Base-by-base conservation (phyloP, 2,329 filamentous ascomycete species). In the Colletotrichum camelliae region DNA sequence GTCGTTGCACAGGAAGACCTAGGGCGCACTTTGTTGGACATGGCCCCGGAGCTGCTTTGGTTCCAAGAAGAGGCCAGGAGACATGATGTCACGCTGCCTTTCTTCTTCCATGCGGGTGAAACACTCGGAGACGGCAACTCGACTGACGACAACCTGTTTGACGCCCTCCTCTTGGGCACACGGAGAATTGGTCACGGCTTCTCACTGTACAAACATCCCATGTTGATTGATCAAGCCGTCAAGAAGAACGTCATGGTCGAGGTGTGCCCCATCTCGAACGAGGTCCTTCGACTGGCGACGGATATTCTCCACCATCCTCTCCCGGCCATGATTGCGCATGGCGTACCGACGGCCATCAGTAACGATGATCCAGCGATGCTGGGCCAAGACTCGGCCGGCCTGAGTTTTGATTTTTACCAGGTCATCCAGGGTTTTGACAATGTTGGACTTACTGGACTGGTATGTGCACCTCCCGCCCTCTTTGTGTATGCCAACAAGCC, bases 51-150 rank as follows among this genome's bases (percentile, higher is more conserved):
- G 43, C 87, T 98, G 0, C 96, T 98, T 84, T 98, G 95, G 95
- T 98, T 98, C 89, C 93, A 93, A 78, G 96, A 96, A 84, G 91
- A 94, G 80, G 98, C 96, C 83, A 91, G 91, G 1, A 89, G 94
- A 81, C 93, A 95, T 80, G 92, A 91, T 4, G 91, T 98, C 48
- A 92, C 95, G 66, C 92, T 99, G 12, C 96, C 96, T 1, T 98
- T 98, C 87, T 98, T 98, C 88, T 97, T 98, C 87, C 96, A 98
- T 83, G 96, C 96, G 0, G 96, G 96, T 78, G 96, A 98, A 85
- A 95, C 93, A 39, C 91, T 98, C 1, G 95, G 95, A 29, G 86
- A 88, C 77, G 96, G 95, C 33, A 93, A 92, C 79, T 89, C 88
- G 24, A 93, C 94, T 0, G 96, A 98, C 81, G 81, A 86, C 77